Percentiles rank a stretch among this genome's conserved stretches.
phyloP scores from a whole-genome alignment of 2,329 filamentous ascomycete genomes.

The Verticillium isaacii region DNA sequence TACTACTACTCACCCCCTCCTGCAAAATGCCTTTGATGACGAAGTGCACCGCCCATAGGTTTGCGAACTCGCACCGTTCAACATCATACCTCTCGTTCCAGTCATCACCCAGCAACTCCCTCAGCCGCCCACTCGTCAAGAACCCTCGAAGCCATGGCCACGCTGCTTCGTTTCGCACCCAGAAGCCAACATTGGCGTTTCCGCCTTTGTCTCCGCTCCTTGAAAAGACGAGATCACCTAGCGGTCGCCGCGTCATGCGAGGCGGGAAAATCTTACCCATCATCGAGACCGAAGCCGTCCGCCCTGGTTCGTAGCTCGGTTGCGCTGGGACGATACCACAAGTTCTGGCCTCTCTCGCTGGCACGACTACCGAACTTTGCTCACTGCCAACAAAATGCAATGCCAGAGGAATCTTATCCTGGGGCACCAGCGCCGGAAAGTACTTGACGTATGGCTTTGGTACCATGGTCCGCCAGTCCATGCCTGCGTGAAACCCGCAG shows the following conservation, averaged over 20 bases:
- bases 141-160: slow-evolving; percentile 35
- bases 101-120: slow-evolving; percentile 36
- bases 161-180: slow-evolving; percentile 28
- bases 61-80: slow-evolving; percentile 39
- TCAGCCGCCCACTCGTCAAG: slow-evolving; percentile 29
- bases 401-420: slow-evolving; percentile 10
- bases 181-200: slow-evolving; percentile 29
- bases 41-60: slow-evolving; percentile 37
- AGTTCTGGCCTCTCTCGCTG: neutral
- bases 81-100: slow-evolving; percentile 32
- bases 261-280: neutral
- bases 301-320: neutral
- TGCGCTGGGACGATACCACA: neutral
- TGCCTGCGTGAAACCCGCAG: slow-evolving; percentile 24
- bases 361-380: neutral
- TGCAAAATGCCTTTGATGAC: slow-evolving; percentile 39
- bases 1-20: slow-evolving; percentile 38
- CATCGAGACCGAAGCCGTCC: neutral
- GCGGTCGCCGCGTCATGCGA: slow-evolving; percentile 13
- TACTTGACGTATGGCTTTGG: slow-evolving; percentile 22
- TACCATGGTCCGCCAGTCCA: slow-evolving; percentile 30
- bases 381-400: slow-evolving; percentile 15
- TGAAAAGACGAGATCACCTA: slow-evolving; percentile 24
- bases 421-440: slow-evolving; percentile 24
- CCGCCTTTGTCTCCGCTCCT: slow-evolving; percentile 27